phyloP scores from a whole-genome alignment of 2,329 filamentous ascomycete genomes.

The Annulohypoxylon truncatum region DNA sequence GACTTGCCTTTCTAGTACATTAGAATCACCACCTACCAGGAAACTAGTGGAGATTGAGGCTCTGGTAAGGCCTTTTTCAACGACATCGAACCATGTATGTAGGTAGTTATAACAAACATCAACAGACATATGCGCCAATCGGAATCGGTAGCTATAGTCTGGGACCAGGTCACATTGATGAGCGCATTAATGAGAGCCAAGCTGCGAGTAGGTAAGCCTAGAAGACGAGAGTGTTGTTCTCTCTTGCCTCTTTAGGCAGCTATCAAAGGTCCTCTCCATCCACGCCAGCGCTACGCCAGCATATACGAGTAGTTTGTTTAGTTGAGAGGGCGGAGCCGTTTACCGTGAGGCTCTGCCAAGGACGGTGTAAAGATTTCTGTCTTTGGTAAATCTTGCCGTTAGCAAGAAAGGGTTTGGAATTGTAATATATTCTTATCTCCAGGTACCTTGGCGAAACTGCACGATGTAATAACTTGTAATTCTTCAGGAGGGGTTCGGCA shows the following conservation, averaged over 20 bases:
- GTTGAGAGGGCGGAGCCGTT: constrained; percentile 6
- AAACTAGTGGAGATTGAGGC: constrained; percentile 38
- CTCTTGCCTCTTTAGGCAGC: constrained; percentile 42
- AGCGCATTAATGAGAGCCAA: constrained; percentile 38
- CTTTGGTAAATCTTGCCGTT: constrained; percentile 15
- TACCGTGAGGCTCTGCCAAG: constrained; percentile 32
- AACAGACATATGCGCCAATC: constrained; percentile 21
- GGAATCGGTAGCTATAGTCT: constrained; percentile 26
- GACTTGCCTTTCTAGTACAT: constrained; percentile 33
- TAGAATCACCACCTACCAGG: constrained; percentile 6
- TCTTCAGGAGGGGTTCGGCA: constrained; percentile 2
- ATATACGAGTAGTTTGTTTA: constrained; percentile 31
- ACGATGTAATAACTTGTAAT: constrained; percentile 8
- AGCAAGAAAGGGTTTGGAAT: constrained; percentile 10
- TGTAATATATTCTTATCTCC: constrained; percentile 15
- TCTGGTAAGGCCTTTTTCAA: constrained; percentile 26
- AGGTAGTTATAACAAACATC: constrained; percentile 24
- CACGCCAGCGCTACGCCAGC: constrained; percentile 17
- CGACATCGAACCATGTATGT: constrained; percentile 28
- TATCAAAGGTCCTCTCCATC: constrained; percentile 29
- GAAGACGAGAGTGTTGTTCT: constrained; percentile 19
- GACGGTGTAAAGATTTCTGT: constrained; percentile 18
- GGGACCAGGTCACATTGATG: constrained; percentile 31
- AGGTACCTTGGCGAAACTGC: constrained; percentile 22
- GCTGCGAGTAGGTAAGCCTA: constrained; percentile 24